Evolutionary conservation across 2,329 filamentous ascomycete genomes (phyloP), one percentile per base, ranked within the genome.

Genomic region (Arthrobotrys sinensis): DNA sequence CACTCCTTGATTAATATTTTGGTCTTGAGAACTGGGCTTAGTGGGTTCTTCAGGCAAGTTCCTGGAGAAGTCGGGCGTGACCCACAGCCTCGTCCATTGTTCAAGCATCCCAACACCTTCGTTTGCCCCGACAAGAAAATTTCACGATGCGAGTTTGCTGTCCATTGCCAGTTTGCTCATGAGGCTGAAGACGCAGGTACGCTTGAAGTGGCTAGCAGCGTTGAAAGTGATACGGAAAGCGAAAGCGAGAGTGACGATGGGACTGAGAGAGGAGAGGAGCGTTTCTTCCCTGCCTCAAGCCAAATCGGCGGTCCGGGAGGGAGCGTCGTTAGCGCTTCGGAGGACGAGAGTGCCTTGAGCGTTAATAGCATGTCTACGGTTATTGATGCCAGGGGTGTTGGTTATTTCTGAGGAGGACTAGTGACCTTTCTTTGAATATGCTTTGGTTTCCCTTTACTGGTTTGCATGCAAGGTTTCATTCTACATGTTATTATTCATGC

Each of bases 161-260:
- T 28, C 10, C 48, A 50, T 28, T 77, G 73, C 11, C 65, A 70
- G 16, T 77, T 60, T 40, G 40, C 53, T 4, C 73, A 77, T 21
- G 19, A 34, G 3, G 14, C 36, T 3, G 73, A 77, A 11, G 50
- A 62, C 16, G 10, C 50, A 0, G 11, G 38, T 2, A 60, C 62
- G 2, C 62, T 57, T 3, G 52, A 28, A n/a, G 36, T 16, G 7
- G 14, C 19, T 7, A 60, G 38, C 24, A 28, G 45, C 5, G 3
- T 34, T 3, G 55, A 43, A 24, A 10, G 12, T 1, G 36, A 34
- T 36, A 60, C 36, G 19, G 16, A 43, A 4, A 10, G 7, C 16
- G 45, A 48, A 5, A 48, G 45, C 16, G 45, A 24, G 5, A 53
- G 50, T 19, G 52, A 40, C 11, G 12, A n/a, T 43, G 36, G 19